phyloP scores from a whole-genome alignment of 768 basidiomycete genomes.

The Gloeophyllum trabeum region DNA sequence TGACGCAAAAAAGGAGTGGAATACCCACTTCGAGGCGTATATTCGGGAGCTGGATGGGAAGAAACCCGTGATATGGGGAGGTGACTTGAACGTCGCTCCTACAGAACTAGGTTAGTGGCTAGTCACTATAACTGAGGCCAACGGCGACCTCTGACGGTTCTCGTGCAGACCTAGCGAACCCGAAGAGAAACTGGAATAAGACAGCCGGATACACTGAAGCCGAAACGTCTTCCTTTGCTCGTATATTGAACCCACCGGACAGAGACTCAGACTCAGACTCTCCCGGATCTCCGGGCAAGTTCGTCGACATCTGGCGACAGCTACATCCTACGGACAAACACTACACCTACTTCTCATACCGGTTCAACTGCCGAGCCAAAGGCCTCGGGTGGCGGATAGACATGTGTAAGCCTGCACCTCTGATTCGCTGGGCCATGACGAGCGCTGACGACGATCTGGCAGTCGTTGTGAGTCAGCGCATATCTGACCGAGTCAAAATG shows the following conservation, averaged over 20 bases:
- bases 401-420: slow-evolving; percentile 44
- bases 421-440: slow-evolving; percentile 1
- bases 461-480: slow-evolving; percentile 71
- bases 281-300: slow-evolving; percentile 17
- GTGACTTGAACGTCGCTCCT: slow-evolving; percentile 82
- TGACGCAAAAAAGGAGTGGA: slow-evolving; percentile 70
- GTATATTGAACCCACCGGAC: slow-evolving; percentile 47
- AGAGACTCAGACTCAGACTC: slow-evolving; percentile 11
- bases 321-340: slow-evolving; percentile 57
- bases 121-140: too few relatives aligned
- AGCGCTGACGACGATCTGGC: slow-evolving; percentile 1
- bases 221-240: slow-evolving; percentile 66
- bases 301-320: slow-evolving; percentile 75
- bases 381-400: slow-evolving; percentile 85
- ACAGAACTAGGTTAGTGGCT: slow-evolving; percentile 44
- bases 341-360: slow-evolving; percentile 80
- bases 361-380: slow-evolving; percentile 70
- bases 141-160: not conserved
- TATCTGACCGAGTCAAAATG: slow-evolving; percentile 54
- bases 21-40: slow-evolving; percentile 62
- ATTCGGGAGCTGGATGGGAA: slow-evolving; percentile 60
- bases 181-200: slow-evolving; percentile 79
- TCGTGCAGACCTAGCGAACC: slow-evolving; percentile 49
- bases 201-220: slow-evolving; percentile 75
- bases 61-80: slow-evolving; percentile 84